Percentiles rank a stretch among this genome's conserved stretches.
phyloP scores from a whole-genome alignment of 495 filamentous ascomycete species.

The Tetracladium setigerum region DNA sequence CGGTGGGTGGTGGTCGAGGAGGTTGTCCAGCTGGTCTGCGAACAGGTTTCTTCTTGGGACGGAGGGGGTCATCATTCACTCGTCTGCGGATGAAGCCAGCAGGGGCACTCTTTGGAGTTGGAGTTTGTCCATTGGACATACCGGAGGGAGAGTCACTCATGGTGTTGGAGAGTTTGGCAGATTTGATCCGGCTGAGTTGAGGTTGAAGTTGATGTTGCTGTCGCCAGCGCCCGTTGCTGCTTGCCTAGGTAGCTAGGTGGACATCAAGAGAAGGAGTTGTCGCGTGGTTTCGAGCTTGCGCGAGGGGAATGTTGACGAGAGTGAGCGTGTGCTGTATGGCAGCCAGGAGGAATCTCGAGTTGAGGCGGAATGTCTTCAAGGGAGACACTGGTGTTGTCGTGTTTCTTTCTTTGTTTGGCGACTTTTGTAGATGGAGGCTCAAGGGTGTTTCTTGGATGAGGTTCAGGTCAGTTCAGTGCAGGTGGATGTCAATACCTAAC shows the following conservation, averaged over 20 bases:
- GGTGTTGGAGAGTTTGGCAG: constrained; percentile 8
- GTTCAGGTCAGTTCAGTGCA: too few relatives aligned
- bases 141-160: constrained; percentile 55
- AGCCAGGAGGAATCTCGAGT: too few relatives aligned
- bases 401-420: too few relatives aligned
- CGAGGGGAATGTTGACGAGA: not conserved
- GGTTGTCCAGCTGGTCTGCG: constrained; percentile 15
- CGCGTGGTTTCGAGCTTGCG: not conserved
- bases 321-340: too few relatives aligned
- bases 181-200: too few relatives aligned
- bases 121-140: constrained; percentile 33
- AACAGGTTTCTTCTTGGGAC: constrained; percentile 51
- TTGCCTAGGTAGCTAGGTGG: not conserved
- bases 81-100: constrained; percentile 34
- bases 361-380: too few relatives aligned
- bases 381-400: too few relatives aligned
- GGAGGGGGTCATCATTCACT: constrained; percentile 57
- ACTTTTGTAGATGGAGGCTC: too few relatives aligned
- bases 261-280: not conserved
- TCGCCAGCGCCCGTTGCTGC: constrained; percentile 1
- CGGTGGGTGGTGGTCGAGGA: constrained; percentile 25
- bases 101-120: constrained; percentile 29
- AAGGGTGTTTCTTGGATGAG: too few relatives aligned
- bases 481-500: too few relatives aligned
- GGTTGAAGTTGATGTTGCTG: not conserved